A percentile compares a stretch with the other conserved stretches of the same genome.
Conservation (phyloP, 2,329 filamentous ascomycete species). For the Penicillium sp. region DNA sequence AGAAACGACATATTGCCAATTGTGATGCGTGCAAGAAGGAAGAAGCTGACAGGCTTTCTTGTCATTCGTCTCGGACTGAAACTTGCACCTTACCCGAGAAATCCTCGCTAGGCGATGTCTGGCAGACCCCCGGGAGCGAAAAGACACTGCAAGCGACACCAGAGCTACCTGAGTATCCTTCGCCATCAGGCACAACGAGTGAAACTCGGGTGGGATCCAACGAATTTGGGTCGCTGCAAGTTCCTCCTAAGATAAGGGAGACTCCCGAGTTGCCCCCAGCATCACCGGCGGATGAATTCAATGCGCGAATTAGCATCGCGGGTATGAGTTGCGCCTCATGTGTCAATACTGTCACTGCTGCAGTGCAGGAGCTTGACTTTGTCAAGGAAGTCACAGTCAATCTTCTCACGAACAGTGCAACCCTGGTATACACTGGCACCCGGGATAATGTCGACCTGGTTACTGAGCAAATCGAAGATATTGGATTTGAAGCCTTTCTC, state of each 20-base stretch:
- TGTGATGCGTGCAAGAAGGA: constrained; percentile 51
- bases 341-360: constrained; percentile 59
- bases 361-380: constrained; percentile 58
- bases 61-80: constrained; percentile 15
- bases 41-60: constrained; percentile 25
- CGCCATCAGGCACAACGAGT: constrained; percentile 1
- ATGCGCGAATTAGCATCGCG: constrained; percentile 51
- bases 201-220: constrained; percentile 1
- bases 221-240: not conserved
- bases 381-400: constrained; percentile 60
- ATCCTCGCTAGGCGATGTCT: constrained; percentile 1
- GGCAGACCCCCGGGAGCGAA: constrained; percentile 1
- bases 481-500: constrained; percentile 49
- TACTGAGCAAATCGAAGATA: constrained; percentile 49
- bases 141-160: constrained; percentile 1
- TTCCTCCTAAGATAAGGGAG: constrained; percentile 5
- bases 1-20: constrained; percentile 47
- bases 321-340: constrained; percentile 75
- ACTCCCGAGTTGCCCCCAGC: constrained; percentile 3
- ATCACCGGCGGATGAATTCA: constrained; percentile 19
- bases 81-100: constrained; percentile 15
- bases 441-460: constrained; percentile 47
- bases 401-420: constrained; percentile 65
- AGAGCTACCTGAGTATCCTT: too few species aligned
- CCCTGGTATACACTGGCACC: constrained; percentile 55